Base-by-base conservation (phyloP, 768 basidiomycete species). In the Coprinopsis cinerea region DNA sequence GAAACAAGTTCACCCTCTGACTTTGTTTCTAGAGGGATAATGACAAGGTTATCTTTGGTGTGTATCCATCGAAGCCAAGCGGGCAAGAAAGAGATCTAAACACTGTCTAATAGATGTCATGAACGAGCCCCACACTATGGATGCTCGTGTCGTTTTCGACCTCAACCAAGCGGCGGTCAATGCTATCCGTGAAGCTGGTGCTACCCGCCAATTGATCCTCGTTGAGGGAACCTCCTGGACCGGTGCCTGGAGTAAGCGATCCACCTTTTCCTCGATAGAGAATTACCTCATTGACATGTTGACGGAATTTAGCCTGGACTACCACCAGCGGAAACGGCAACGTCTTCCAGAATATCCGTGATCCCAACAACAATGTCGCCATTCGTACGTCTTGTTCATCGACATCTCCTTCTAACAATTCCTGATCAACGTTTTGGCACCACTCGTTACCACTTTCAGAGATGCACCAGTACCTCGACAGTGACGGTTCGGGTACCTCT, bases 381-480 rank as follows among this genome's bases (percentile, higher is more conserved):
- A 77, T 82, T 53, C 63, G 78, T 80, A 53, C 46, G 70, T 57
- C 45, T 26, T 39, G 22, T 20, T n/a, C n/a, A 18, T 25, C 20
- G 18, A 10, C 34, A 55, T 27, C 40, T 17, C 42, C 22, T 22
- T 40, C 32, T 52, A n/a, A 28, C 24, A 24, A 49, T 25, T 34
- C 14, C 20, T 17, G 9, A 2, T 42, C 35, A 13, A 2, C 23
- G 18, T 42, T 47, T n/a, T 9, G 9, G n/a, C n/a, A 34, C 9
- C n/a, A 34, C 9, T n/a, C 30, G 9, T 34, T 34, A 9, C 22
- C 25, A 25, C 23, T 11, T 9, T 2, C 57, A 77, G 79, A 84
- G 59, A 82, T 83, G 78, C 81, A 84, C 62, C 80, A 83, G 61
- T 84, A 84, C 68, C 80, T 84, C 55, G 81, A 83, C 63, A 75